Evolutionary conservation across 306 rosid genomes (phyloP), one percentile per base, ranked within the genome.

Genomic region (Begonia masoniana): DNA sequence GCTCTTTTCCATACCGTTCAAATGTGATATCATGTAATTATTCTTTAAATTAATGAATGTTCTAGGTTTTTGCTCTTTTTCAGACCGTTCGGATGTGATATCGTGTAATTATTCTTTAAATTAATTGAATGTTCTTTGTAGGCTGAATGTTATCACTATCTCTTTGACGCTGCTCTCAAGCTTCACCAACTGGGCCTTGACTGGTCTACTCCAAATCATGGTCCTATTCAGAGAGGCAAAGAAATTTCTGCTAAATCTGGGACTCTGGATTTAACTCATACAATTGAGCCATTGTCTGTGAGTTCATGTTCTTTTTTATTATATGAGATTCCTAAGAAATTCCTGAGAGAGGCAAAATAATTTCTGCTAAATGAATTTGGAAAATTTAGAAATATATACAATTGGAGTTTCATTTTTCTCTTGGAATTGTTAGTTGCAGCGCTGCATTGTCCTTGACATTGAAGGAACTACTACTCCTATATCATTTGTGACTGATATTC

Each of bases 391-490:
- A 31, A 31, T 31, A 31, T 31, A 31, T 31, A 7, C 9, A 31
- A 7, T 31, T 31, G 39, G 39, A 31, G 7, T 5, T 31, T 46
- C 26, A 53, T 51, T 68, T 56, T 51, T 55, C 61, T 41, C 14
- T 65, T 55, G 53, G 13, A 66, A 52, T 69, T 31, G 7, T 51
- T 51, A 10, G 57, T 52, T 77, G 76, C 87, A 91, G 99, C 72
- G 65, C 41, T 85, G 85, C 60, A 55, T 91, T 78, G 84, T 91
- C 80, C 99, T 91, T 61, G 99, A 91, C 82, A 86, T 91, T 47
- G 99, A 91, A 64, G 99, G 99, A 64, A 86, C 99, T 55, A 91
- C 99, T 47, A 86, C 94, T 56, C 99, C 99, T 15, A 91, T 91
- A 68, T 85, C 99, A 16, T 91, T 91, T 65, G 99, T 91, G 58